Evolutionary conservation across 1,284 basidiomycete species (phyloP).

Genomic region (Ganoderma lucidum): DNA sequence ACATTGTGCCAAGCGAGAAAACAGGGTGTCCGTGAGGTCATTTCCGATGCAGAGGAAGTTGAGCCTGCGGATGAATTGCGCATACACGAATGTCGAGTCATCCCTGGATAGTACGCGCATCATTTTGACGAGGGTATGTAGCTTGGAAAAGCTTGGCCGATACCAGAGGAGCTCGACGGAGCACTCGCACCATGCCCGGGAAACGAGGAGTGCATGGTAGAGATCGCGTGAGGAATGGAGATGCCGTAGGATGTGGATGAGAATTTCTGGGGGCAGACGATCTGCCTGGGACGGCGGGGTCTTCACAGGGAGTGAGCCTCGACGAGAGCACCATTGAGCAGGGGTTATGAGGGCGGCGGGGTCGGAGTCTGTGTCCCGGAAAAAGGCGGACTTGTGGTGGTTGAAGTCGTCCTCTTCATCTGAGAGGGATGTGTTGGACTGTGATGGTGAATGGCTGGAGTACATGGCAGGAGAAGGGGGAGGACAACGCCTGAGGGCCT

Average conservation of each 20-base stretch:
- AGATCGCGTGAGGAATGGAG: slow-evolving; percentile 81
- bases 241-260: slow-evolving; percentile 93
- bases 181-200: slow-evolving; percentile 94
- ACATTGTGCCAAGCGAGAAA: slow-evolving; percentile 81
- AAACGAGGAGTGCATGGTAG: slow-evolving; percentile 82
- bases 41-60: slow-evolving; percentile 84
- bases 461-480: slow-evolving; percentile 46
- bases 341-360: slow-evolving; percentile 56
- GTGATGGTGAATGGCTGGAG: slow-evolving; percentile 64
- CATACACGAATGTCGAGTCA: slow-evolving; percentile 87
- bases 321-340: slow-evolving; percentile 68
- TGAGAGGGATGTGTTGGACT: slow-evolving; percentile 61
- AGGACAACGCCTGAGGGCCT: slow-evolving; percentile 17
- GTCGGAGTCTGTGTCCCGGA: slow-evolving; percentile 45
- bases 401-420: slow-evolving; percentile 69
- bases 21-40: slow-evolving; percentile 82
- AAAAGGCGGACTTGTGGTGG: slow-evolving; percentile 55
- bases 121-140: slow-evolving; percentile 82
- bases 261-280: slow-evolving; percentile 86
- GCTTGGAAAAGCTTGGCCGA: slow-evolving; percentile 81
- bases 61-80: slow-evolving; percentile 88
- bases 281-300: slow-evolving; percentile 53
- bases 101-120: slow-evolving; percentile 67
- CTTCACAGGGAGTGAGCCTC: slow-evolving; percentile 38
- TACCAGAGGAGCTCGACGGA: slow-evolving; percentile 97